Percentiles rank a stretch among this genome's conserved stretches.
phyloP scores from a whole-genome alignment of 1,284 basidiomycete species.

The Ceratobasidium sp. region DNA sequence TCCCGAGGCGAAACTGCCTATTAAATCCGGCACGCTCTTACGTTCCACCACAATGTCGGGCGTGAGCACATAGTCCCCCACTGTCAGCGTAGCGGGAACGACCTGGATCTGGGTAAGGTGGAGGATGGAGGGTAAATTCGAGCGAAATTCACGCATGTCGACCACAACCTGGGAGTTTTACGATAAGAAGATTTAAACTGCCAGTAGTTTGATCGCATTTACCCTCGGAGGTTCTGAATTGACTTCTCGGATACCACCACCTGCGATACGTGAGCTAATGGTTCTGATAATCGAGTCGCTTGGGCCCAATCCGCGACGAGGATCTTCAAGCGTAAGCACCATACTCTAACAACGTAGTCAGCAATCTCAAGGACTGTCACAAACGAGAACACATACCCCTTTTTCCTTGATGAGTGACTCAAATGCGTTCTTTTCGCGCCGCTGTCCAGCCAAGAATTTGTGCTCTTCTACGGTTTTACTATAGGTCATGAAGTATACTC shows the following conservation, averaged over 20 bases:
- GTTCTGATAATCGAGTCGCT: slow-evolving; percentile 77
- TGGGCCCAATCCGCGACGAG: slow-evolving; percentile 58
- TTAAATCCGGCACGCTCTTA: slow-evolving; percentile 91
- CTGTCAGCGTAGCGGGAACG: slow-evolving; percentile 88
- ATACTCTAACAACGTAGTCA: slow-evolving; percentile 67
- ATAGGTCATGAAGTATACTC: slow-evolving; percentile 97
- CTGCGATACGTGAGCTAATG: slow-evolving; percentile 87
- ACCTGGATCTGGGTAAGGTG: slow-evolving; percentile 85
- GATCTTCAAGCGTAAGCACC: slow-evolving; percentile 88
- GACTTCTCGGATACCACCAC: slow-evolving; percentile 73
- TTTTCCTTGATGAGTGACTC: slow-evolving; percentile 92
- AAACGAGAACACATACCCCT: slow-evolving; percentile 52
- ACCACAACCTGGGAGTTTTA: slow-evolving; percentile 76
- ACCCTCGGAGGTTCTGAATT: slow-evolving; percentile 76
- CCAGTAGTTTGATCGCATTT: slow-evolving; percentile 6
- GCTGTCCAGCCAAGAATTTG: slow-evolving; percentile 87
- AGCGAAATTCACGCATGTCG: slow-evolving; percentile 96
- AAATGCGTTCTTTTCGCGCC: slow-evolving; percentile 94
- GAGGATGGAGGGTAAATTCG: slow-evolving; percentile 87
- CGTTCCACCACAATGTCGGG: slow-evolving; percentile 97
- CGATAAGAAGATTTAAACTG: not conserved
- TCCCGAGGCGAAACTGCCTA: slow-evolving; percentile 92
- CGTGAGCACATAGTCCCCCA: slow-evolving; percentile 95
- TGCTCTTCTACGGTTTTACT: slow-evolving; percentile 94
- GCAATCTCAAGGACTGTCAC: not conserved